Conservation (phyloP, 2,329 filamentous ascomycete genomes). For the Hortaea werneckii region DNA sequence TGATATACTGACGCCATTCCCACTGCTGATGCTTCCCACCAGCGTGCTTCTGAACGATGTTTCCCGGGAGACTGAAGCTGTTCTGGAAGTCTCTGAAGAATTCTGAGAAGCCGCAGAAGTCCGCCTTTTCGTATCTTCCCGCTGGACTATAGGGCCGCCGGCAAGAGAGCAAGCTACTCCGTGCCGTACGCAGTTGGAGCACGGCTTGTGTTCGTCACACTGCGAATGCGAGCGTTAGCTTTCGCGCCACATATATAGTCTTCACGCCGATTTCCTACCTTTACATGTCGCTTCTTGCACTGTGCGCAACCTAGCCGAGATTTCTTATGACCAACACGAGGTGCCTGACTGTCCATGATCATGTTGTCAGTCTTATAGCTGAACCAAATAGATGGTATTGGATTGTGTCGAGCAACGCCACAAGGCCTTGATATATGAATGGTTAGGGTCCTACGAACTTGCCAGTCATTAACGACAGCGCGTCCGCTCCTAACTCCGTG, state of each 20-base stretch:
- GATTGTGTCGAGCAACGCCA: constrained; percentile 1
- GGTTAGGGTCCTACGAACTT: constrained; percentile 5
- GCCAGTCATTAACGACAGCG: neutral
- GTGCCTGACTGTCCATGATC: constrained; percentile 16
- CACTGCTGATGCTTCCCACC: constrained; percentile 1
- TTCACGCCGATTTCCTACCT: constrained; percentile 9
- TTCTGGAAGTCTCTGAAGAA: constrained; percentile 9
- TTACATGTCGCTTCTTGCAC: constrained; percentile 24
- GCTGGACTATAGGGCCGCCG: constrained; percentile 19
- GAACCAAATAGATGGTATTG: neutral
- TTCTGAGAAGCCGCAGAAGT: constrained; percentile 12
- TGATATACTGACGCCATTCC: constrained; percentile 6
- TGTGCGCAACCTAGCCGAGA: constrained; percentile 17
- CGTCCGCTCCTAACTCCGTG: neutral
- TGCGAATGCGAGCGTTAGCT: constrained; percentile 6
- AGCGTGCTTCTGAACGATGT: constrained; percentile 5
- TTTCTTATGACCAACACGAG: constrained; percentile 12
- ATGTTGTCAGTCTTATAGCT: neutral
- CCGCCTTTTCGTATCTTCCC: constrained; percentile 19
- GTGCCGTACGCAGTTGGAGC: constrained; percentile 22
- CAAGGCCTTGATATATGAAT: neutral
- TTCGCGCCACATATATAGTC: neutral
- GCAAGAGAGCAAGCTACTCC: constrained; percentile 21
- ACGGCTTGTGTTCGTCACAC: constrained; percentile 23
- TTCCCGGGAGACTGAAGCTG: constrained; percentile 8